Evolutionary conservation across 78 protist species (phyloP), one percentile per base, ranked within the genome.

Genomic region (Dictyostelium discoideum): DNA sequence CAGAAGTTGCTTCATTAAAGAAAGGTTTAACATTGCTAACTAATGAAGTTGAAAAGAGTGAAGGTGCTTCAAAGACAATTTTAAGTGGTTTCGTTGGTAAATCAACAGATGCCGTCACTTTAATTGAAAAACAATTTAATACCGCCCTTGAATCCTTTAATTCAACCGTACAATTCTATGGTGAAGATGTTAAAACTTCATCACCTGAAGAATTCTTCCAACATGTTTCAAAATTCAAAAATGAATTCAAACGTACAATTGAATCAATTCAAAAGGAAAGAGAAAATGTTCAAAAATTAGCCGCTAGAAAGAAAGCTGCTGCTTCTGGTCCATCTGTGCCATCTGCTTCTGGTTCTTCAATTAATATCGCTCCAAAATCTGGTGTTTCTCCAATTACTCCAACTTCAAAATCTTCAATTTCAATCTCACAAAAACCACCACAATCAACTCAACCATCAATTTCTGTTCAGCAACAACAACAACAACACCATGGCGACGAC

Each of bases 131-230:
- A 73, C 72, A 90, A 39, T 44, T 77, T 7, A 90, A 46, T 3
- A 39, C 22, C 1, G 87, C 95, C n/a, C 24, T 76, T 26, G 95
- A 90, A 29, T 39, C 88, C 16, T 90, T 90, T 39, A 72, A 74
- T 20, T 7, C 37, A 18, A 44, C 26, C 0, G 83, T 80, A 32
- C 8, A 42, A 3, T 82, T 39, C 63, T 90, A 44, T 54, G 95
- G 95, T 54, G 95, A 90, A 26, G 95, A 90, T 69, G 54, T 48
- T 16, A 90, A 90, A 57, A 82, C 95, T 39, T 74, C 88, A 3
- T 65, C 87, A 7, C 95, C 95, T 24, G 95, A 90, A 16, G 95
- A 90, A 26, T 90, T 90, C 84, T 90, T 90, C 60, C 42, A 86
- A 37, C 24, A 67, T 22, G n/a, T 90, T 46, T 48, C 73, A 29